Conservation (phyloP, 495 filamentous ascomycete species). For the Delitschia confertaspora region DNA sequence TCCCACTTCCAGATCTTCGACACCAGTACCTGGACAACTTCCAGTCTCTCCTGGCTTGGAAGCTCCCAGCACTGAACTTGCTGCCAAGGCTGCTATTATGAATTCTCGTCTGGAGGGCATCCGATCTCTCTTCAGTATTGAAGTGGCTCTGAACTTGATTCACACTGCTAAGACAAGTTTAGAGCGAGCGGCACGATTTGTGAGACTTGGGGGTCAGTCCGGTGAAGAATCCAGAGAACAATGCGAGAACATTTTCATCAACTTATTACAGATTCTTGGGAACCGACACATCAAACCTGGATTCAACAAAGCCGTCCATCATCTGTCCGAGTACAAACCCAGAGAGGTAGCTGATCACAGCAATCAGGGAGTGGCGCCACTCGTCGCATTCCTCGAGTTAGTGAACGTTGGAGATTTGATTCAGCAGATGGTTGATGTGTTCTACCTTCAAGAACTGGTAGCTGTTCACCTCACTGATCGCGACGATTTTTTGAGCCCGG, state of each 20-base stretch:
- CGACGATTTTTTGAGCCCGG: conserved; percentile 89
- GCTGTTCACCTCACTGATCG: conserved; percentile 73
- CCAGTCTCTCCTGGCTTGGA: conserved; percentile 47
- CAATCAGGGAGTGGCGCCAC: conserved; percentile 66
- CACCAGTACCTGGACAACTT: conserved; percentile 29
- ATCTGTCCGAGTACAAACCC: conserved; percentile 85
- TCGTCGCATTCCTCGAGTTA: conserved; percentile 93
- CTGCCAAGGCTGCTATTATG: conserved; percentile 95
- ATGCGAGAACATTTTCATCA: conserved; percentile 83
- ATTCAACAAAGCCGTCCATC: conserved; percentile 84
- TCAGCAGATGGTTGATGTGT: conserved; percentile 98
- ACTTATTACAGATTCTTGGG: conserved; percentile 73
- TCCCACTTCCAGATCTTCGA: conserved; percentile 27
- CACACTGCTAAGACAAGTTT: conserved; percentile 85
- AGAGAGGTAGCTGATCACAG: conserved; percentile 70
- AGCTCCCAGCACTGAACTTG: conserved; percentile 79
- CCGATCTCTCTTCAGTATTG: conserved; percentile 87
- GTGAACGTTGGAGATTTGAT: conserved; percentile 98
- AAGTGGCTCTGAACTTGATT: conserved; percentile 81
- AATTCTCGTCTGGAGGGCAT: conserved; percentile 89
- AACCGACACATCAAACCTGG: conserved; percentile 80
- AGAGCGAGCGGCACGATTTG: conserved; percentile 76
- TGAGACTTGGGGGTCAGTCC: conserved; percentile 64
- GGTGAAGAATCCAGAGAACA: conserved; percentile 81
- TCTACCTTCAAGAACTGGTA: conserved; percentile 91